Evolutionary conservation across 2,329 filamentous ascomycete species (phyloP), one percentile per base, ranked within the genome.

Genomic region (Sphaceloma murrayae): DNA sequence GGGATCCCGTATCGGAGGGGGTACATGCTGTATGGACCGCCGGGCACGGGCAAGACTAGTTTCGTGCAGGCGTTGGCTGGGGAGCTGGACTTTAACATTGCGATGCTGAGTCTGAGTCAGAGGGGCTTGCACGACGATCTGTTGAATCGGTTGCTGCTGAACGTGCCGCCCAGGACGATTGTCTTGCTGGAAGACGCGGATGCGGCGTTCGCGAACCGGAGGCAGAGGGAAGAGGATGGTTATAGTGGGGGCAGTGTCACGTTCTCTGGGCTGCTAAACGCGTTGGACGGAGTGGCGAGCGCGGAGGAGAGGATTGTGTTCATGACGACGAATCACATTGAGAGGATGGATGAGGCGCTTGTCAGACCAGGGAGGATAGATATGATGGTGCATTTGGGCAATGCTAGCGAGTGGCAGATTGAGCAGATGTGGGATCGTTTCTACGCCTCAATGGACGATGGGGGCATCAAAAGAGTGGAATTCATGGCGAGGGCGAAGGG

Each of bases 61-160:
- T 96, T 98, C 54, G 95, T 98, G 50, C 87, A 95, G 62, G 88
- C 91, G 0, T 67, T 98, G 31, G 91, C 91, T 1, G 89, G 87
- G n/a, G 80, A 91, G 57, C 65, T 95, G 46, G 85, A 94, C 59
- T 94, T 89, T 61, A 85, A 85, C 54, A 91, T 95, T 53, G 87
- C 88, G 43, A 88, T 94, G 66, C 72, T 95, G 52, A 94, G 94
- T 54, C 74, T 95, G 21, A 91, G 84, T 62, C 85, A 94, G 66
- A 75, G 85, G 45, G 88, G 88, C 11, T 74, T 95, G 58, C 94
- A 86, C 2, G 89, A 95, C 54, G 85, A 94, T 58, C 78, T 88
- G 52, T 68, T 95, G 45, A 88, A 89, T 17, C 83, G 86, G 55
- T 75, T 95, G 16, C 71, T 95, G 43, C 86, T 85, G 7, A 88